Conservation (phyloP, 306 rosid species). For the Crataegus laevigata region DNA sequence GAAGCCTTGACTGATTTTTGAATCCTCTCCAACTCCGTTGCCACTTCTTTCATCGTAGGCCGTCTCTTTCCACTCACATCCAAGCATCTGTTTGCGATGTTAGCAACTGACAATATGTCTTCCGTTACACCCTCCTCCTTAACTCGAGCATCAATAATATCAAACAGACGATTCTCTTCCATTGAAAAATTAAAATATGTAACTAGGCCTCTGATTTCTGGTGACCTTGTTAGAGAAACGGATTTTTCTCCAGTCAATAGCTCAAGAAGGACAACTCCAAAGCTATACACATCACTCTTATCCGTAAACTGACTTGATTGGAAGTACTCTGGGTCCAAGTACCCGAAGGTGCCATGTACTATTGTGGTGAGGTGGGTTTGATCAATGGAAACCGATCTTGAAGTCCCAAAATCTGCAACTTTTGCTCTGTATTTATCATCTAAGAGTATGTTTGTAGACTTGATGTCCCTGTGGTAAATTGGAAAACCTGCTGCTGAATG, state of each 20-base stretch:
- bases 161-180: neutral
- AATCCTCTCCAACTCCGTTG: slow-evolving; percentile 19
- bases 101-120: neutral
- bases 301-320: slow-evolving; percentile 16
- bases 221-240: neutral
- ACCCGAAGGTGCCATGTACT: slow-evolving; percentile 21
- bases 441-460: slow-evolving; percentile 16
- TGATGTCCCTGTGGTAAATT: slow-evolving; percentile 20
- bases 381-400: slow-evolving; percentile 13
- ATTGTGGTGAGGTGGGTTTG: slow-evolving; percentile 18
- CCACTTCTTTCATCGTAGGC: slow-evolving; percentile 16
- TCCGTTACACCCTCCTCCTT: neutral
- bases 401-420: slow-evolving; percentile 25
- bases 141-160: slow-evolving; percentile 6
- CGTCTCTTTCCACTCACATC: slow-evolving; percentile 4
- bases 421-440: slow-evolving; percentile 21
- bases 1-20: neutral
- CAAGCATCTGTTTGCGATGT: slow-evolving; percentile 6
- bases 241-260: slow-evolving; percentile 17
- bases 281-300: slow-evolving; percentile 19
- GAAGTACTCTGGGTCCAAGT: slow-evolving; percentile 24
- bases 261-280: slow-evolving; percentile 20
- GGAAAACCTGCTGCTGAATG: slow-evolving; percentile 12
- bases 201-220: slow-evolving; percentile 3
- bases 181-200: neutral